A percentile compares a stretch with the other conserved stretches of the same genome.
Conservation (phyloP, 495 filamentous ascomycete species). For the Penicillium pancosmium region DNA sequence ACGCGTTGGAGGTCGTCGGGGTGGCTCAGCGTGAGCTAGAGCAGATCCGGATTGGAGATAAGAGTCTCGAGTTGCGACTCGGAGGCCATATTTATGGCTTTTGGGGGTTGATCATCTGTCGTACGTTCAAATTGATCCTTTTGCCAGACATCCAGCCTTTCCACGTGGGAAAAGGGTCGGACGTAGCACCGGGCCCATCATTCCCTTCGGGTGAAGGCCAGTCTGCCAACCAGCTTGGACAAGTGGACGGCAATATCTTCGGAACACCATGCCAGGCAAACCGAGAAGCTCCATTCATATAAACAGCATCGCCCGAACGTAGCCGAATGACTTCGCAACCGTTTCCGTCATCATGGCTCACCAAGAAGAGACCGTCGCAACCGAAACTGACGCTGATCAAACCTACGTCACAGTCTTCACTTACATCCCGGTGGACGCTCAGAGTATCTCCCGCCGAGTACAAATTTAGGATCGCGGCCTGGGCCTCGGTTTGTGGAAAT, state of each 20-base stretch:
- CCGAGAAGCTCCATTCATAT: conserved; percentile 75
- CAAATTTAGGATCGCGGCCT: conserved; percentile 90
- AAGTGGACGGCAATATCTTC: conserved; percentile 73
- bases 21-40: too few relatives aligned
- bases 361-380: conserved; percentile 79
- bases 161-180: conserved; percentile 59
- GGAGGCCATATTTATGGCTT: not conserved
- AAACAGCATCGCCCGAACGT: conserved; percentile 78
- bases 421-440: conserved; percentile 87
- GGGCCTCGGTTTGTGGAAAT: conserved; percentile 72
- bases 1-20: too few relatives aligned
- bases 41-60: too few relatives aligned
- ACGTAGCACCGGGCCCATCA: conserved; percentile 21
- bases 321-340: conserved; percentile 65
- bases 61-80: not conserved
- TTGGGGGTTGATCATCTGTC: conserved; percentile 73
- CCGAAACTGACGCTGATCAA: conserved; percentile 85
- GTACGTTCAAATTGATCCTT: conserved; percentile 86
- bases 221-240: conserved; percentile 69
- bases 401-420: conserved; percentile 72
- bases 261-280: conserved; percentile 97
- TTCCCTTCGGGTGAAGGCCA: conserved; percentile 66
- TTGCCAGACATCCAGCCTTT: conserved; percentile 84
- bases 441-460: conserved; percentile 88
- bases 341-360: conserved; percentile 42